A percentile compares a stretch with the other conserved stretches of the same genome.
phyloP scores from a whole-genome alignment of 148 eudicot species.

The Beta vulgaris region DNA sequence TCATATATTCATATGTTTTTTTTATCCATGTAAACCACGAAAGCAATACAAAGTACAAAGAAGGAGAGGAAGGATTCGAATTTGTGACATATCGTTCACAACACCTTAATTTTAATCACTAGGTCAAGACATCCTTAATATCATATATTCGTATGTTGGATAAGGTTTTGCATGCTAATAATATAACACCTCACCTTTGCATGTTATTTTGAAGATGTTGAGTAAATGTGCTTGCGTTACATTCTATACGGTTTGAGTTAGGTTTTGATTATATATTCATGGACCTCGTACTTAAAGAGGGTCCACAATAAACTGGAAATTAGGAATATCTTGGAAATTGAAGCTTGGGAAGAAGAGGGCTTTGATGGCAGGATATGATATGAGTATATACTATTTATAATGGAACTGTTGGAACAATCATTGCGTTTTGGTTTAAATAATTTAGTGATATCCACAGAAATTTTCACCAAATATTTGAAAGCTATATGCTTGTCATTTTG shows the following conservation, averaged over 20 bases:
- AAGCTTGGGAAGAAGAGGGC: slow-evolving; percentile 3
- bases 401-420: slow-evolving; percentile 32
- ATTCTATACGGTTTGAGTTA: background rate
- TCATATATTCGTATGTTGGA: no score
- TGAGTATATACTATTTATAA: background rate
- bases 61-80: no score
- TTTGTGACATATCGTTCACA: no score
- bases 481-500: slow-evolving; percentile 24
- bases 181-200: background rate
- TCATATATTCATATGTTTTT: no score
- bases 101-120: no score
- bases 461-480: slow-evolving; percentile 20
- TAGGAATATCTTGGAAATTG: slow-evolving; percentile 38
- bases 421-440: slow-evolving; percentile 18
- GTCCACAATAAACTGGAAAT: slow-evolving; percentile 12
- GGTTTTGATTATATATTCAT: background rate
- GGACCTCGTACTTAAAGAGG: slow-evolving; percentile 23
- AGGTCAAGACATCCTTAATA: no score
- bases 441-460: background rate
- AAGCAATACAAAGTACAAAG: no score
- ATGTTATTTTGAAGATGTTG: background rate
- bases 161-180: no score
- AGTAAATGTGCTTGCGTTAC: background rate
- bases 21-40: no score
- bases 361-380: slow-evolving; percentile 20